Conservation (phyloP, 352 stramenopile genomes). For the Phytopythium montanum region DNA sequence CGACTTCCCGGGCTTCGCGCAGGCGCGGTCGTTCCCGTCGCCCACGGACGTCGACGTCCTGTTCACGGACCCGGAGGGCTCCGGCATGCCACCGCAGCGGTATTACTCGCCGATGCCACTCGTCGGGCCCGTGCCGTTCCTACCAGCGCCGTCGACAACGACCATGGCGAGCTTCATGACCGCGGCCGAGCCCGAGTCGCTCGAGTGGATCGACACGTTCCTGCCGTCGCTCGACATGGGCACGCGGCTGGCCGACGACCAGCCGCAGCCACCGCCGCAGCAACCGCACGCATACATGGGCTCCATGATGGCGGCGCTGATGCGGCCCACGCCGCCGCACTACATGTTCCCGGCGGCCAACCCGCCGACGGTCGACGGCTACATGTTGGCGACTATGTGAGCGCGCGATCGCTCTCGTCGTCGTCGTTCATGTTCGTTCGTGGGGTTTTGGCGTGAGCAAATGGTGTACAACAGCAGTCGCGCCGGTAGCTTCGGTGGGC, state of each 20-base stretch:
- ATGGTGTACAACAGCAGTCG: slow-evolving; percentile 1
- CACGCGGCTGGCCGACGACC: slow-evolving; percentile 16
- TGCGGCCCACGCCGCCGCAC: slow-evolving; percentile 14
- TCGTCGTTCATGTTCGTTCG: not conserved
- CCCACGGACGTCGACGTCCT: slow-evolving; percentile 47
- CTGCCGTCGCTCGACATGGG: slow-evolving; percentile 39
- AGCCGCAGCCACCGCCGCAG: not conserved
- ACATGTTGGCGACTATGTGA: slow-evolving; percentile 30
- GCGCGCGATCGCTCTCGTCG: slow-evolving; percentile 6
- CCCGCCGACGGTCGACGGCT: slow-evolving; percentile 14
- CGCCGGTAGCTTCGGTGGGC: not conserved
- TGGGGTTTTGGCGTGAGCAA: not conserved
- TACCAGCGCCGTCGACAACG: not conserved
- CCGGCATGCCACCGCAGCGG: not conserved
- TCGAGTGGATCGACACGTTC: slow-evolving; percentile 67
- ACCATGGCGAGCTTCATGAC: slow-evolving; percentile 6
- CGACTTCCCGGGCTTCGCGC: not conserved
- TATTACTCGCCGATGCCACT: slow-evolving; percentile 1
- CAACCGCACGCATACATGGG: slow-evolving; percentile 14
- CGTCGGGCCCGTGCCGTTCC: not conserved
- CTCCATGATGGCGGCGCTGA: slow-evolving; percentile 19
- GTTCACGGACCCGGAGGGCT: slow-evolving; percentile 37
- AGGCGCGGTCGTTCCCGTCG: slow-evolving; percentile 24
- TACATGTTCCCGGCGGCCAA: slow-evolving; percentile 21
- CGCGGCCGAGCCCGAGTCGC: slow-evolving; percentile 38